These are phyloP conservation scores for Saccharomyces hybrid DNA, from an alignment of 1,139 yeast species.

Conservation along the genomic window DNA sequence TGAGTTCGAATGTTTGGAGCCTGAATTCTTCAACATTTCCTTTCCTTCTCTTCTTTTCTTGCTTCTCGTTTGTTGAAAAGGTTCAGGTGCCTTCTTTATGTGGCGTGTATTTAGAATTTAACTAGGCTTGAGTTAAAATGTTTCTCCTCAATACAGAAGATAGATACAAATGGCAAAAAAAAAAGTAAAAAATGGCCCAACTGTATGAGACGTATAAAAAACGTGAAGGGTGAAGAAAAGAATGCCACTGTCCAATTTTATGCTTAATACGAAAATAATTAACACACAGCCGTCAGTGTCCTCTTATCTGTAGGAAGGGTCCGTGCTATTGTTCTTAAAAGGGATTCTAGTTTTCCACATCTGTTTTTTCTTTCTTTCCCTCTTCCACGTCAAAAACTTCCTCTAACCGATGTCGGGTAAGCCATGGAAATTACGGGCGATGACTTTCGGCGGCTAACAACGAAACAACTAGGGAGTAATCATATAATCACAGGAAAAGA, in stretches of 20 bases:
- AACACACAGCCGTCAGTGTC: background rate
- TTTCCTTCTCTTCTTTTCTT: background rate
- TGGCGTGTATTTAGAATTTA: background rate
- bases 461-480: background rate
- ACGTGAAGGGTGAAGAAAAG: background rate
- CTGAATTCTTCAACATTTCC: conserved; percentile 6
- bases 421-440: background rate
- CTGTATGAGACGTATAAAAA: background rate
- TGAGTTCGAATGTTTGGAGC: conserved; percentile 4
- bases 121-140: background rate
- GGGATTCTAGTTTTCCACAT: background rate
- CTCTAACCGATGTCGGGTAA: background rate
- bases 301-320: background rate
- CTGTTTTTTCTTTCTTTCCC: background rate
- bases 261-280: background rate
- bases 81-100: background rate
- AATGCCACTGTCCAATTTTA: background rate
- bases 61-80: background rate
- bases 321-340: background rate
- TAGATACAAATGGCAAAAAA: background rate
- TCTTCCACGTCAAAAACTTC: background rate
- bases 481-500: background rate
- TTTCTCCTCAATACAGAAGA: background rate
- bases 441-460: background rate
- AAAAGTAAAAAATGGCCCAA: background rate